phyloP scores from a whole-genome alignment of 2,329 filamentous ascomycete genomes.

The Colletotrichum tropicicola region DNA sequence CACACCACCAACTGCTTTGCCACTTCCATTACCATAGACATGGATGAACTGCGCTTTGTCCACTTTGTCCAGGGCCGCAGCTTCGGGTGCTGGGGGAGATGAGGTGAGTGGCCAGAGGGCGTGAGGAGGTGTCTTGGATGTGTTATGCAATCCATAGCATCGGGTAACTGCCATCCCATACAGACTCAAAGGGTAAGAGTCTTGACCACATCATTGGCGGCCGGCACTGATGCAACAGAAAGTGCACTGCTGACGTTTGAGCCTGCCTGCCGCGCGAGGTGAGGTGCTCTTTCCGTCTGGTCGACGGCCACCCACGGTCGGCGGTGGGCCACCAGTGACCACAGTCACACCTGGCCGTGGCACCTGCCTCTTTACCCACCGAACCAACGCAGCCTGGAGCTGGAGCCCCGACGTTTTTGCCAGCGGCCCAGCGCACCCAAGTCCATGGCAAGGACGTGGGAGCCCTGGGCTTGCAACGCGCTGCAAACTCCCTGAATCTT shows the following conservation, averaged over 20 bases:
- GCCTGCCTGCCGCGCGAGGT: neutral
- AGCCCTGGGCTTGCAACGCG: slow-evolving; percentile 1
- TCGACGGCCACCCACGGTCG: neutral
- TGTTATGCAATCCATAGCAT: slow-evolving; percentile 25
- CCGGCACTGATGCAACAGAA: slow-evolving; percentile 13
- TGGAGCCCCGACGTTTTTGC: neutral
- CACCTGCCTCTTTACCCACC: too few relatives aligned
- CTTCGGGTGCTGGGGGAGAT: slow-evolving; percentile 28
- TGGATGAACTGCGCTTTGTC: slow-evolving; percentile 8
- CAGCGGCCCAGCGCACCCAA: neutral
- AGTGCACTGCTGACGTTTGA: slow-evolving; percentile 20
- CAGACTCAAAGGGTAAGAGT: neutral
- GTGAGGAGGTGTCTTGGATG: slow-evolving; percentile 4
- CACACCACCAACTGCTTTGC: slow-evolving; percentile 12
- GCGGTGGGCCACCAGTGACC: neutral
- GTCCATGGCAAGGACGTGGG: slow-evolving; percentile 16
- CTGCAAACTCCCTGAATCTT: slow-evolving; percentile 8
- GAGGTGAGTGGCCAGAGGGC: slow-evolving; percentile 22
- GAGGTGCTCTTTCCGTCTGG: neutral
- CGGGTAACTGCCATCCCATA: slow-evolving; percentile 30
- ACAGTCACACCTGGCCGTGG: too few relatives aligned
- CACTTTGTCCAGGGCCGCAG: slow-evolving; percentile 29
- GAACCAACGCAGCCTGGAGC: too few relatives aligned
- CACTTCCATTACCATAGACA: slow-evolving; percentile 25
- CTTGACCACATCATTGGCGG: too few relatives aligned